Evolutionary conservation across 352 stramenopile genomes (phyloP).

Genomic region (Phytophthora tentaculata): DNA sequence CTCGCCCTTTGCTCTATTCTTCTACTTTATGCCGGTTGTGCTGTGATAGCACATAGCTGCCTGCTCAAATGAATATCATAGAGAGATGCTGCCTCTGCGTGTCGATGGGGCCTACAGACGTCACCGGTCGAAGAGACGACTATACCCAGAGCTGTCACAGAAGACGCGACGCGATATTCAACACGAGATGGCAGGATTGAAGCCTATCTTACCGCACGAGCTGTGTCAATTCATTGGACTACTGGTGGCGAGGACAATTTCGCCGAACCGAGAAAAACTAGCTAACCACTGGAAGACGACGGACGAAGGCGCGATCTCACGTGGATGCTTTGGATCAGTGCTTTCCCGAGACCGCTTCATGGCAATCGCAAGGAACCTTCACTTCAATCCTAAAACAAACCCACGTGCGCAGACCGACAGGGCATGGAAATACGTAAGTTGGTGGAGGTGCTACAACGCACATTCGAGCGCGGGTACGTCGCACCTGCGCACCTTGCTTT

Average conservation of each 20-base stretch:
- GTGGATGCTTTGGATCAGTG: too few relatives aligned
- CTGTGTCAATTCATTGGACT: neutral
- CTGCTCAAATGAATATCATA: neutral
- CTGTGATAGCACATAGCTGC: neutral
- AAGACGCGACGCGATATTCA: too few relatives aligned
- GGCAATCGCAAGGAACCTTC: neutral
- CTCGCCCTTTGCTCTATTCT: too few relatives aligned
- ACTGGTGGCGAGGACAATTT: neutral
- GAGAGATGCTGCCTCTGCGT: too few relatives aligned
- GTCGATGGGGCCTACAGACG: neutral
- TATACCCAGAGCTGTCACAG: neutral
- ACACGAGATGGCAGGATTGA: neutral
- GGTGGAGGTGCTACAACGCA: neutral
- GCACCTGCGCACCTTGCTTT: slow-evolving; percentile 17
- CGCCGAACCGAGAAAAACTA: neutral
- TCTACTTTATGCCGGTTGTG: neutral
- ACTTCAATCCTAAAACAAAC: neutral
- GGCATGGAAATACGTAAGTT: too few relatives aligned
- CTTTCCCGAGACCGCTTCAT: neutral
- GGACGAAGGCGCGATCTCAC: neutral
- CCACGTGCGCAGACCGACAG: neutral
- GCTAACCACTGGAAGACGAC: neutral
- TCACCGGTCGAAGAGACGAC: neutral
- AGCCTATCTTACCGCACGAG: neutral
- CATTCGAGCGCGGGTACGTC: slow-evolving; percentile 14